Evolutionary conservation across 1,139 yeast species (phyloP).

Genomic region (Magnusiomyces sp.): DNA sequence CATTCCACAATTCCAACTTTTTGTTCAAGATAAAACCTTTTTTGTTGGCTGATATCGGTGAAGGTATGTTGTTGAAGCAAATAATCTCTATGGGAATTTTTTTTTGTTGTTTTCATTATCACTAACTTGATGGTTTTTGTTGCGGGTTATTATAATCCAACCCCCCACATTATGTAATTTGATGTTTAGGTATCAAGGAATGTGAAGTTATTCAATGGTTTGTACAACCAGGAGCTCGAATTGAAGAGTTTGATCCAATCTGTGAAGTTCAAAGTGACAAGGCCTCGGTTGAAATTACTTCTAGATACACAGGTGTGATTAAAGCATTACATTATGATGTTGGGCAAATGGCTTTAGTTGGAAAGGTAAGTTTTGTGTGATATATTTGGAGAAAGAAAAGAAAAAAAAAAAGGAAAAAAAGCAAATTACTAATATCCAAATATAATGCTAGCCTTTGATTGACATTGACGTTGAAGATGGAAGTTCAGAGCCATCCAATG

Average conservation of each 20-base stretch:
- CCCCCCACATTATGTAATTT: too few species aligned
- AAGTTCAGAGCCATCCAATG: slow-evolving; percentile 5
- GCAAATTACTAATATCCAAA: background rate
- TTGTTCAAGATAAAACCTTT: slow-evolving; percentile 22
- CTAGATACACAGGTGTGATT: slow-evolving; percentile 30
- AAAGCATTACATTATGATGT: slow-evolving; percentile 30
- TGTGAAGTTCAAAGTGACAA: slow-evolving; percentile 34
- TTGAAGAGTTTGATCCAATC: slow-evolving; percentile 32
- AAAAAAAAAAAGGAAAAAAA: too few species aligned
- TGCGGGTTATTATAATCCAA: too few species aligned
- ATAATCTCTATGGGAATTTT: too few species aligned
- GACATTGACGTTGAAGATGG: slow-evolving; percentile 28
- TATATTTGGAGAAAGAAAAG: background rate
- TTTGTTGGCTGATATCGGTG: slow-evolving; percentile 33
- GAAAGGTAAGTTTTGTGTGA: slow-evolving; percentile 16
- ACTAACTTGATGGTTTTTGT: too few species aligned
- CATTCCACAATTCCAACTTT: slow-evolving; percentile 6
- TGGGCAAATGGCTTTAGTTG: slow-evolving; percentile 33
- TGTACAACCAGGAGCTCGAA: slow-evolving; percentile 31
- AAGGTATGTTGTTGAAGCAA: slow-evolving; percentile 22
- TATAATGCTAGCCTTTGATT: slow-evolving; percentile 21
- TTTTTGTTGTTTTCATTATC: too few species aligned
- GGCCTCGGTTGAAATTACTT: slow-evolving; percentile 33
- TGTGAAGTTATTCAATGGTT: slow-evolving; percentile 35
- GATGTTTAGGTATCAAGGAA: slow-evolving; percentile 28